A percentile compares a stretch with the other conserved stretches of the same genome.
phyloP scores from a whole-genome alignment of 176 grass and related monocot species.

The Eragrostis curvula region DNA sequence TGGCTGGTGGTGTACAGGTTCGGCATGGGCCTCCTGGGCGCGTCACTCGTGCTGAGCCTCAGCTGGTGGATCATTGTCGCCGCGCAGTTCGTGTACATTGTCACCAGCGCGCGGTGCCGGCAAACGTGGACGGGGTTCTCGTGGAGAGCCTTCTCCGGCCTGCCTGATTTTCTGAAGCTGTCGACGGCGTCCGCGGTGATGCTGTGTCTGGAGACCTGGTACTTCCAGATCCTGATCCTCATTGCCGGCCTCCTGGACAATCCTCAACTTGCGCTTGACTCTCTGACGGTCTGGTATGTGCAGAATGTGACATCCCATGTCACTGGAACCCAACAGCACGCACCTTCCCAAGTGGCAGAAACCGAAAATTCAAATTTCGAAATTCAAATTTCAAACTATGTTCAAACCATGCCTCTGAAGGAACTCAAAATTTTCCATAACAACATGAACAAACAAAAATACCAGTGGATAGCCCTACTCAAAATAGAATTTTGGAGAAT shows the following conservation, averaged over 20 bases:
- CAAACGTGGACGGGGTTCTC: constrained; percentile 64
- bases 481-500: no score
- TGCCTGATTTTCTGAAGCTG: constrained; percentile 50
- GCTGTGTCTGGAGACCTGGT: constrained; percentile 79
- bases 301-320: no score
- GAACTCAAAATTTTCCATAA: no score
- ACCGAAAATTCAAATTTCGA: no score
- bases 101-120: constrained; percentile 44
- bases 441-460: no score
- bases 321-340: no score
- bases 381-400: no score
- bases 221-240: constrained; percentile 51
- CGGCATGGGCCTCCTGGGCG: constrained; percentile 59
- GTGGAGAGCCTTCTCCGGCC: constrained; percentile 54
- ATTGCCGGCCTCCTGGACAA: constrained; percentile 7
- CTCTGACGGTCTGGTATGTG: constrained; percentile 67
- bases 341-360: no score
- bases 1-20: constrained; percentile 53
- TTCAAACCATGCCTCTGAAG: no score
- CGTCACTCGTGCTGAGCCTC: constrained; percentile 60
- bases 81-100: constrained; percentile 70
- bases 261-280: constrained; percentile 50
- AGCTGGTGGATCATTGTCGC: constrained; percentile 75
- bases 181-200: constrained; percentile 69
- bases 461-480: no score